These are phyloP conservation scores for Plasmodium vinckei DNA, from an alignment of 169 alveolate species.

Conservation along the genomic window DNA sequence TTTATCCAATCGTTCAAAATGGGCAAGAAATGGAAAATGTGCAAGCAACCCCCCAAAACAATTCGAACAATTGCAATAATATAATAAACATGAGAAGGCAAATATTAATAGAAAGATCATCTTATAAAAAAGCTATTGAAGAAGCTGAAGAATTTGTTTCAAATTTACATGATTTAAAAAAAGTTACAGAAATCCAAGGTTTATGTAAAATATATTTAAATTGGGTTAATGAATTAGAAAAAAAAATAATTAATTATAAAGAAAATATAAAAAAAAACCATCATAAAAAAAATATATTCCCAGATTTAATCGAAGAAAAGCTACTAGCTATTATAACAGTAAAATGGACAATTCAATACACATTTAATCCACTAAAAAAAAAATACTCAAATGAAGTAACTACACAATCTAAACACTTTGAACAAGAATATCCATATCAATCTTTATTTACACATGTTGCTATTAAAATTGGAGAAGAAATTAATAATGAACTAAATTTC, in stretches of 20 bases:
- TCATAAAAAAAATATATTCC: constrained; percentile 62
- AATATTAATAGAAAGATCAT: constrained; percentile 78
- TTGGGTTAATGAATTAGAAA: constrained; percentile 70
- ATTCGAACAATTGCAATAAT: neutral
- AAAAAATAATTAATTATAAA: constrained; percentile 30
- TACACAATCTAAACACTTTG: constrained; percentile 76
- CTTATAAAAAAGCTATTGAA: constrained; percentile 71
- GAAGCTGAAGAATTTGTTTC: constrained; percentile 77
- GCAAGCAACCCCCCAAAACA: no score
- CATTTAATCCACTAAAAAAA: constrained; percentile 82
- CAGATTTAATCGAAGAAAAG: constrained; percentile 29
- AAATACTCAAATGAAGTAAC: constrained; percentile 77
- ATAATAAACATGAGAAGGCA: constrained; percentile 79
- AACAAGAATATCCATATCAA: constrained; percentile 79
- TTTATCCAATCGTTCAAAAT: constrained; percentile 78
- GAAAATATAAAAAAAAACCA: constrained; percentile 77
- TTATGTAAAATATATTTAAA: constrained; percentile 64
- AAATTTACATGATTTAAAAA: constrained; percentile 56
- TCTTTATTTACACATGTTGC: constrained; percentile 83
- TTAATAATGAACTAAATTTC: constrained; percentile 76
- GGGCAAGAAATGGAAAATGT: neutral
- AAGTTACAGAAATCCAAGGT: constrained; percentile 69
- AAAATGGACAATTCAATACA: constrained; percentile 80
- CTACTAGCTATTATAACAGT: constrained; percentile 78
- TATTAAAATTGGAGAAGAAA: constrained; percentile 84